A percentile compares a stretch with the other conserved stretches of the same genome.
phyloP scores from a whole-genome alignment of 1,139 yeast species.

The Yamadazyma diddensiae region DNA sequence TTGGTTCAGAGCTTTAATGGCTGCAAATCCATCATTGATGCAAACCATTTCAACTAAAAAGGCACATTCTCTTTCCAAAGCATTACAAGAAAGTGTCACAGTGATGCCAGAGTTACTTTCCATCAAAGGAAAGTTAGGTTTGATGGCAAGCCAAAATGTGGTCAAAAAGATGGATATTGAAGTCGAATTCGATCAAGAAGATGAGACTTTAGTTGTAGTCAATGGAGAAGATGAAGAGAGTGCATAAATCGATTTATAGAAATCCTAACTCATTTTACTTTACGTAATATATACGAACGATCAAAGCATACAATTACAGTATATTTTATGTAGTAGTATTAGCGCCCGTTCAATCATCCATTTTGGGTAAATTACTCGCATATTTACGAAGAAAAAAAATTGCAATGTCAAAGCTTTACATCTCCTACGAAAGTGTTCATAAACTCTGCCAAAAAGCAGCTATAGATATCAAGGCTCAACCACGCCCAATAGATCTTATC shows the following conservation, averaged over 20 bases:
- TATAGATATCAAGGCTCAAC: conserved; percentile 35
- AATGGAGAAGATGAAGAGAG: conserved; percentile 48
- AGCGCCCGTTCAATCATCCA: too few relatives aligned
- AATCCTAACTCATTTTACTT: too few relatives aligned
- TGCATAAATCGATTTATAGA: too few relatives aligned
- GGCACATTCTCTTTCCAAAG: conserved; percentile 14
- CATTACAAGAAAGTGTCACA: conserved; percentile 31
- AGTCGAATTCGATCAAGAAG: conserved; percentile 19
- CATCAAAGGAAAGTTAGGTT: conserved; percentile 43
- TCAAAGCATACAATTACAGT: too few relatives aligned
- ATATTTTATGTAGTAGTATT: too few relatives aligned
- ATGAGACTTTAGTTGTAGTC: conserved; percentile 27
- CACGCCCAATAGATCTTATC: conserved; percentile 53
- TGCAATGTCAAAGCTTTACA: conserved; percentile 43
- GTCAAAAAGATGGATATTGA: conserved; percentile 30
- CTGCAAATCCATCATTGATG: conserved; percentile 30
- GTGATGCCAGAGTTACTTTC: conserved; percentile 39
- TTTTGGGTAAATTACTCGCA: neutral
- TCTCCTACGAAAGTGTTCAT: conserved; percentile 62
- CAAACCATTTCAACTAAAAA: conserved; percentile 8
- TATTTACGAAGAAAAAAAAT: neutral
- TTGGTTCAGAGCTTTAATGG: conserved; percentile 52
- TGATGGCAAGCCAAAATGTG: conserved; percentile 38
- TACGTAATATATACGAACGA: too few relatives aligned
- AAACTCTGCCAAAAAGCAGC: conserved; percentile 59